Base-by-base conservation (phyloP, 805 yeast species). In the Candida sanyiensis region DNA sequence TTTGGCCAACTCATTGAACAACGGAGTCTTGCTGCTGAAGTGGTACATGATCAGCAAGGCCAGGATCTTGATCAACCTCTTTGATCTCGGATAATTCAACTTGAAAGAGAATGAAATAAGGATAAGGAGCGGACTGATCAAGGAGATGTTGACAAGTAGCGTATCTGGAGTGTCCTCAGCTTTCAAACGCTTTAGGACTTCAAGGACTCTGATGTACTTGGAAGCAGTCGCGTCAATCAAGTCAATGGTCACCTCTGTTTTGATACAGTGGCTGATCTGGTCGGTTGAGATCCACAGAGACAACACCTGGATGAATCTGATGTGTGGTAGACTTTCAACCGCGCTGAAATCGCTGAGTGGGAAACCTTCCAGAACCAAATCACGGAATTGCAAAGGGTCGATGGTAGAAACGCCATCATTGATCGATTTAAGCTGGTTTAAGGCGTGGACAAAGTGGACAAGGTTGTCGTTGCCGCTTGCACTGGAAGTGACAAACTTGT, bases 61-160 rank as follows among this genome's bases (percentile, higher is more conserved):
- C 7, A 55, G 38, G 3, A 46, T 28, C 21, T 48, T 55, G 28
- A 47, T 35, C 22, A 53, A 35, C 10, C 33, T 26, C 10, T 42
- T 17, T 10, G 41, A 42, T 22, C 31, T 34, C 6, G 36, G n/a
- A 31, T 45, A 32, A 23, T 47, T 47, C 17, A 51, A 15, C 25
- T 44, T 50, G 40, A 32, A 47, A 2, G 57, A 31, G 24, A 52
- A 48, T 2, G 59, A 55, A 21, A 52, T 48, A 1, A 50, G 38
- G 18, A 53, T 49, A 13, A 55, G 30, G 10, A 55, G 33, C 6
- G 58, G 58, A 25, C 48, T 45, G 25, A 55, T 43, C 16, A 55
- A 43, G 0, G 55, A 51, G 11, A 40, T 38, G 11, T 24, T 38
- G 6, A 40, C 28, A 18, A 53, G 33, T 10, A 53, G 31, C 2